Evolutionary conservation across 1,284 basidiomycete species (phyloP).

Genomic region (Cryptococcus hybrid): DNA sequence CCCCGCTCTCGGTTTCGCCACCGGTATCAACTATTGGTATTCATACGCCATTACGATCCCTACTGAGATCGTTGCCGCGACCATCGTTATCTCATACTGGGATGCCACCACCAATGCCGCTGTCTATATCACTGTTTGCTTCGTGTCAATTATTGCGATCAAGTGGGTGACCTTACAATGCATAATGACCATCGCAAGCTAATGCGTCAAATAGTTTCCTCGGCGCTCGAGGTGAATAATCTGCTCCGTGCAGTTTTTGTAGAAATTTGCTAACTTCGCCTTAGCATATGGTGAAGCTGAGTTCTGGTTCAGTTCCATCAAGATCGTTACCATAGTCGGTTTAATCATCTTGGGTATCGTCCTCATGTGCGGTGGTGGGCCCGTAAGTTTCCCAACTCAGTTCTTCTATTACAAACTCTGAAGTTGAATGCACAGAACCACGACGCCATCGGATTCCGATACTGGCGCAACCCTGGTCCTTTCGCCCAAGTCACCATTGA

Average conservation of each 20-base stretch:
- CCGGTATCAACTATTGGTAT: conserved; percentile 45
- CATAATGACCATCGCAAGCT: not conserved
- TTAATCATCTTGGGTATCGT: conserved; percentile 61
- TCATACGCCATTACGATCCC: conserved; percentile 35
- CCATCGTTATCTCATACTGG: conserved; percentile 49
- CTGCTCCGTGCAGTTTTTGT: conserved; percentile 13
- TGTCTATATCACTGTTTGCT: conserved; percentile 49
- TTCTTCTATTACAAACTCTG: not conserved
- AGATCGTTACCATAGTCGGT: conserved; percentile 27
- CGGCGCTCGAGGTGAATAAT: conserved; percentile 41
- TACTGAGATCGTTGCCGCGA: conserved; percentile 24
- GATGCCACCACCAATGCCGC: conserved; percentile 40
- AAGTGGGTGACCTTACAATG: conserved; percentile 27
- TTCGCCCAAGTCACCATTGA: conserved; percentile 12
- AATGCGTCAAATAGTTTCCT: conserved; percentile 24
- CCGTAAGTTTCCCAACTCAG: conserved; percentile 23
- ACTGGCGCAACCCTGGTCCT: conserved; percentile 56
- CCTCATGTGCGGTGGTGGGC: conserved; percentile 69
- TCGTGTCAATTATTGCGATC: conserved; percentile 38
- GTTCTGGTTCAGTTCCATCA: conserved; percentile 33
- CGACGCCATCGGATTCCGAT: conserved; percentile 54
- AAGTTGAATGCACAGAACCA: conserved; percentile 19
- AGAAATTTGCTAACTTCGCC: conserved; percentile 45
- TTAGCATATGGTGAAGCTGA: conserved; percentile 41
- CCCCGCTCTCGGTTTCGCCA: conserved; percentile 53